A percentile compares a stretch with the other conserved stretches of the same genome.
phyloP scores from a whole-genome alignment of 805 yeast genomes.

The Teunomyces panamensis region DNA sequence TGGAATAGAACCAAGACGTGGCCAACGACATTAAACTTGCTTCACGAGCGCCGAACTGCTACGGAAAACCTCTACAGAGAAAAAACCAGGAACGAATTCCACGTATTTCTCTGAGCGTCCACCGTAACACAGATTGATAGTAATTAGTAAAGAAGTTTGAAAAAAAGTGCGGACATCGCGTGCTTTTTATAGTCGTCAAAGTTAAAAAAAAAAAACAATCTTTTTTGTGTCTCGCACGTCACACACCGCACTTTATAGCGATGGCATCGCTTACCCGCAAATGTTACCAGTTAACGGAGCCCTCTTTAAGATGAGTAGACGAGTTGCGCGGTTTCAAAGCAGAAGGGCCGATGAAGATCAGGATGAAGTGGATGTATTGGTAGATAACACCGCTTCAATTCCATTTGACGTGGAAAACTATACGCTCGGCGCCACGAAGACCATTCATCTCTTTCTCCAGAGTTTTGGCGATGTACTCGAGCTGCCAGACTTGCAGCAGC shows the following conservation, averaged over 20 bases:
- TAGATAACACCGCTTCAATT: conserved; percentile 16
- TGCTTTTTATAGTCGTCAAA: conserved; percentile 8
- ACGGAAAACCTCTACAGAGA: conserved; percentile 34
- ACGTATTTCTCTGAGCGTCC: conserved; percentile 41
- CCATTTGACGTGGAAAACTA: conserved; percentile 31
- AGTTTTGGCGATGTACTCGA: conserved; percentile 32
- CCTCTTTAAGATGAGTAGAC: conserved; percentile 24
- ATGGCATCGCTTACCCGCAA: conserved; percentile 11
- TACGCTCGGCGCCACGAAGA: conserved; percentile 32
- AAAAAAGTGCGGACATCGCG: not conserved
- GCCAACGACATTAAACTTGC: conserved; percentile 41
- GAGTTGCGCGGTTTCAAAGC: conserved; percentile 28
- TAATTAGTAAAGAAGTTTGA: conserved; percentile 15
- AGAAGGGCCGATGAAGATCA: conserved; percentile 12
- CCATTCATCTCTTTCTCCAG: conserved; percentile 35
- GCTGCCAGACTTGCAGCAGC: conserved; percentile 33
- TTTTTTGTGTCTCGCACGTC: too few relatives aligned
- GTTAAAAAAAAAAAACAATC: not conserved
- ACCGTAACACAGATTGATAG: conserved; percentile 54
- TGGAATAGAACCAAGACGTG: conserved; percentile 8
- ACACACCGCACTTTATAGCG: not conserved
- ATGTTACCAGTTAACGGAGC: not conserved
- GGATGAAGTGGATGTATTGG: conserved; percentile 3
- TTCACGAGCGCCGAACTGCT: conserved; percentile 76
- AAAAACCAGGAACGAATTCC: conserved; percentile 22